Evolutionary conservation across 2,329 filamentous ascomycete species (phyloP), one percentile per base, ranked within the genome.

Genomic region (Cladobotryum mycophilum): DNA sequence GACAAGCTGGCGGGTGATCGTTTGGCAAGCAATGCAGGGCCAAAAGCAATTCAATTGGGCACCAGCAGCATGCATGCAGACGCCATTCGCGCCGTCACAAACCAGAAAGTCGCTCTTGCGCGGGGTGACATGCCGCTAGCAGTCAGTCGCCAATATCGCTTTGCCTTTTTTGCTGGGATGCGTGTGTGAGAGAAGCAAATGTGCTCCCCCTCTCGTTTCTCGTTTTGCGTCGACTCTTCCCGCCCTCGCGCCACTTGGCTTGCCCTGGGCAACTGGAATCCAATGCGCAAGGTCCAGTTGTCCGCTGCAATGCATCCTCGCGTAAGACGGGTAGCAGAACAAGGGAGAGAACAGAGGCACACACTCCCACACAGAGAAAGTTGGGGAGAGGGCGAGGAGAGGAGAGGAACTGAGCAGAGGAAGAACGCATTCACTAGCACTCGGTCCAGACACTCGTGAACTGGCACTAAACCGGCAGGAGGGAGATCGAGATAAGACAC

Each of bases 21-120:
- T 36, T 25, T 35, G 13, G 17, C 20, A 38, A 35, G 22, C 34
- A 41, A 48, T 49, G 45, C 49, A 50, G 34, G 49, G 37, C 47
- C 43, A 47, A 43, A 49, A 46, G 48, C 48, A 52, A 49, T 52
- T 44, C 45, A 17, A 52, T 48, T 48, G 45, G 45, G 41, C 25
- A 34, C 47, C 14, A 37, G 7, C 17, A 38, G 42, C n/a, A 36
- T 25, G 35, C 41, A 35, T 38, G 25, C 35, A 36, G 46, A 45
- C 44, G 49, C 49, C 49, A 38, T 43, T 42, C 33, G 40, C 34
- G 36, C 44, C 44, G 46, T 42, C 34, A 38, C 40, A 46, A 18
- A 8, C 45, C 25, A 40, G 11, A 43, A 47, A 15, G 34, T 47
- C 35, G 40, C 45, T 51, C 34, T 37, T 42, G 42, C 44, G 38